phyloP scores from a whole-genome alignment of 495 filamentous ascomycete species.

The Chaetomium cochliodes region DNA sequence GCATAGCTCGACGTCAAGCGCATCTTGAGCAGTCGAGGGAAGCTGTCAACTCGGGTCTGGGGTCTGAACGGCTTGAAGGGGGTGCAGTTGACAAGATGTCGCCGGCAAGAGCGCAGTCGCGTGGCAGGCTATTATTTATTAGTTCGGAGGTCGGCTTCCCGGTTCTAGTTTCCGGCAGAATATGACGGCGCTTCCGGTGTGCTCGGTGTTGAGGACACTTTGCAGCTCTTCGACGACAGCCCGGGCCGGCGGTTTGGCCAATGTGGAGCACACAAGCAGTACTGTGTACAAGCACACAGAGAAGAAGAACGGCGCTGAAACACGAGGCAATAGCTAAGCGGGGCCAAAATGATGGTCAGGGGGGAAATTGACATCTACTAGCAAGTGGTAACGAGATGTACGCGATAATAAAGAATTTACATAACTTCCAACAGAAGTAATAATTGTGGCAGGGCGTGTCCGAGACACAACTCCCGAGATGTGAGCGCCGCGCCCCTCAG shows the following conservation, averaged over 20 bases:
- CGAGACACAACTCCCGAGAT: slow-evolving; percentile 6
- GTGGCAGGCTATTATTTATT: slow-evolving; percentile 17
- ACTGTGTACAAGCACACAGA: too few species aligned
- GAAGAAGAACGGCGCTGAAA: neutral
- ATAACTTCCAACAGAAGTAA: neutral
- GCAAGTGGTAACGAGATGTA: neutral
- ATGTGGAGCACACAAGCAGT: slow-evolving; percentile 20
- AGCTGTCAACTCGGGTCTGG: neutral
- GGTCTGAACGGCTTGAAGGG: neutral
- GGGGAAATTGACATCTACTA: neutral
- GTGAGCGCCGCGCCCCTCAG: neutral
- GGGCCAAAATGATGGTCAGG: neutral
- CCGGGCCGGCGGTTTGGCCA: slow-evolving; percentile 22
- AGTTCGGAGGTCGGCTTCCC: slow-evolving; percentile 12
- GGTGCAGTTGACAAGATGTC: slow-evolving; percentile 6
- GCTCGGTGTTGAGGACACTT: slow-evolving; percentile 27
- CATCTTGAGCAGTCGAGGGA: slow-evolving; percentile 35
- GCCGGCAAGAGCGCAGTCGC: neutral
- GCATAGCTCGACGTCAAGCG: slow-evolving; percentile 44
- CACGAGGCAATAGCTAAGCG: neutral
- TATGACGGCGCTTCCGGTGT: slow-evolving; percentile 17
- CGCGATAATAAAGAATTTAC: neutral
- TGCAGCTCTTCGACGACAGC: slow-evolving; percentile 21
- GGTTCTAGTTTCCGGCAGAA: slow-evolving; percentile 24
- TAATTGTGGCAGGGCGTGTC: neutral